phyloP scores from a whole-genome alignment of 1,139 yeast genomes.

The Candida tetrigidarum region DNA sequence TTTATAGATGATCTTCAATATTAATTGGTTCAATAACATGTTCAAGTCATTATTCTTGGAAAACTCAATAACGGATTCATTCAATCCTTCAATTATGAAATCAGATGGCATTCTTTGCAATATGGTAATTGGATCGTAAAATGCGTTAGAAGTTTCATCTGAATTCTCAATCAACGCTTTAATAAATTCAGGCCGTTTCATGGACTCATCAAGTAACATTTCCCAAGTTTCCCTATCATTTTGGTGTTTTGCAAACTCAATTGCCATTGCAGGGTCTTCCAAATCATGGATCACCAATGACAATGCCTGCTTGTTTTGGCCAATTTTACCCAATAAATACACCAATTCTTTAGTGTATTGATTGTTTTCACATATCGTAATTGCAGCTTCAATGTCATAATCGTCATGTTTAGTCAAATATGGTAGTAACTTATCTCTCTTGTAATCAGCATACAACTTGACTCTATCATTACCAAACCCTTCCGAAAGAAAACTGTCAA shows the following conservation, averaged over 20 bases:
- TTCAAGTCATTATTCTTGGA: slow-evolving; percentile 68
- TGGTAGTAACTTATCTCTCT: slow-evolving; percentile 53
- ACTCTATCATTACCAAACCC: slow-evolving; percentile 72
- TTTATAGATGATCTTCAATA: slow-evolving; percentile 62
- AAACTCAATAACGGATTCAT: slow-evolving; percentile 62
- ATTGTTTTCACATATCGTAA: slow-evolving; percentile 60
- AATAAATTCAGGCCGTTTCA: slow-evolving; percentile 74
- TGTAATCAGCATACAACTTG: slow-evolving; percentile 63
- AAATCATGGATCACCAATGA: slow-evolving; percentile 74
- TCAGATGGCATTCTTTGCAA: slow-evolving; percentile 71
- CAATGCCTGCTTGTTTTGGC: slow-evolving; percentile 78
- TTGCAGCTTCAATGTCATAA: slow-evolving; percentile 74
- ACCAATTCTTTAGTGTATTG: slow-evolving; percentile 71
- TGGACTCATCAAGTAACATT: slow-evolving; percentile 69
- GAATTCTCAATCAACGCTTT: slow-evolving; percentile 73
- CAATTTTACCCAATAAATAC: slow-evolving; percentile 79
- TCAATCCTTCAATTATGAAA: slow-evolving; percentile 47
- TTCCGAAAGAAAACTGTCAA: slow-evolving; percentile 57
- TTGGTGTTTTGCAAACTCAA: slow-evolving; percentile 74
- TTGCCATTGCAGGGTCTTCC: slow-evolving; percentile 80
- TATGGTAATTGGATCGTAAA: slow-evolving; percentile 71
- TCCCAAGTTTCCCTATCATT: slow-evolving; percentile 83
- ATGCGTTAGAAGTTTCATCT: slow-evolving; percentile 53
- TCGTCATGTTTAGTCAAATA: slow-evolving; percentile 50
- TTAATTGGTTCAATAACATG: slow-evolving; percentile 58